phyloP scores from a whole-genome alignment of 73 alveolate species.

The Paraurostyla sp. region DNA sequence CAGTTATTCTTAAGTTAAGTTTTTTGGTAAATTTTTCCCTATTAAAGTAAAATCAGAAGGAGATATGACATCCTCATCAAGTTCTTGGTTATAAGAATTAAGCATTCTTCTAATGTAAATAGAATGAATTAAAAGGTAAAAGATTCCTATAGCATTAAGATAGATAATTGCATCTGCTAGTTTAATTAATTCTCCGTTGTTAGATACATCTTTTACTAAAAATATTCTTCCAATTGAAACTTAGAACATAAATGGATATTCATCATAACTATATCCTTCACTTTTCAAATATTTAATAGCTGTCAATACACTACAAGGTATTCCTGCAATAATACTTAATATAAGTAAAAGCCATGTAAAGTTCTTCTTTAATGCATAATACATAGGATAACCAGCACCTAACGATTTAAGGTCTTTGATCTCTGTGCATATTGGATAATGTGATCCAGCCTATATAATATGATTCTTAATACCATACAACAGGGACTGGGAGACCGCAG shows the following conservation, averaged over 20 bases:
- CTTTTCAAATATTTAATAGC: background rate
- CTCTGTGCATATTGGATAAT: slow-evolving; percentile 10
- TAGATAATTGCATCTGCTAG: slow-evolving; percentile 4
- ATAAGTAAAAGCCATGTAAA: background rate
- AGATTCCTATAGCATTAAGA: slow-evolving; percentile 2
- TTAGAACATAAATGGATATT: background rate
- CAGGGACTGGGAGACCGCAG: slow-evolving; percentile 40
- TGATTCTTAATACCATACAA: background rate
- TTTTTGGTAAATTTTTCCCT: background rate
- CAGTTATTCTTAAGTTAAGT: background rate
- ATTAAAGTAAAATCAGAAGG: slow-evolving; percentile 48
- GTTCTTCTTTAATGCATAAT: slow-evolving; percentile 24
- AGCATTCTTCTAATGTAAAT: slow-evolving; percentile 38
- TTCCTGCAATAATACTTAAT: background rate
- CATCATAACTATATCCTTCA: background rate
- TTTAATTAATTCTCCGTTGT: background rate
- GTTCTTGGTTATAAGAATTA: background rate
- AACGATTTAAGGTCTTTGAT: background rate
- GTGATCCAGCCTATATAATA: slow-evolving; percentile 10
- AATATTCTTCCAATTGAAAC: slow-evolving; percentile 10
- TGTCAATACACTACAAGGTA: background rate
- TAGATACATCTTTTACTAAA: background rate
- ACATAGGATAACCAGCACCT: slow-evolving; percentile 55
- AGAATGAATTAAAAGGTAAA: background rate
- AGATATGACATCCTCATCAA: slow-evolving; percentile 4